Percentiles rank a stretch among this genome's conserved stretches.
These are phyloP conservation scores for Teratosphaeria pseudoeucalypti DNA, from an alignment of 2,329 filamentous ascomycete genomes.

Conservation along the genomic window DNA sequence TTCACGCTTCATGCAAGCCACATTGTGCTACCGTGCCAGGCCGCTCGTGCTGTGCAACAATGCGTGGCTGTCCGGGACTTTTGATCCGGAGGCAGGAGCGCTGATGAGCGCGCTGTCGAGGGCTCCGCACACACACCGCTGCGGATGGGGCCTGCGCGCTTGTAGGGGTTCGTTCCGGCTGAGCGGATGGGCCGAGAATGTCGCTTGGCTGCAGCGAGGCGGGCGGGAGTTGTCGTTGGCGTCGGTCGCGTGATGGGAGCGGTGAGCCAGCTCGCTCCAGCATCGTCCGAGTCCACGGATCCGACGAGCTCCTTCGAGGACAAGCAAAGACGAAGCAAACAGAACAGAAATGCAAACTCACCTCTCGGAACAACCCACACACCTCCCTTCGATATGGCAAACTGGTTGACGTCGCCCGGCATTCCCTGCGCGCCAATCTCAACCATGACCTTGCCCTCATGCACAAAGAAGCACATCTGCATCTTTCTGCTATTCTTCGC, in stretches of 20 bases:
- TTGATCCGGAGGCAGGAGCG: background rate
- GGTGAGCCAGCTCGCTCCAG: conserved; percentile 4
- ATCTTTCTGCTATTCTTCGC: conserved; percentile 89
- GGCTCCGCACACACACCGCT: background rate
- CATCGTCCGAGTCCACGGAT: background rate
- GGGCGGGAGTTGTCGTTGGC: background rate
- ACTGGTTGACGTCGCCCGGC: conserved; percentile 49
- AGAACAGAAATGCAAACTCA: conserved; percentile 37
- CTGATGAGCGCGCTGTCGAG: background rate
- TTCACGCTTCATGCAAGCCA: background rate
- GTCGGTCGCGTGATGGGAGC: background rate
- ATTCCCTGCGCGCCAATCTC: conserved; percentile 43
- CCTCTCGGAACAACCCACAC: conserved; percentile 93
- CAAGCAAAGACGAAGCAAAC: background rate
- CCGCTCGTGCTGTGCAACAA: background rate
- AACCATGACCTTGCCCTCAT: conserved; percentile 70
- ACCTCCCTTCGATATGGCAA: conserved; percentile 76
- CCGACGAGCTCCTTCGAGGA: background rate
- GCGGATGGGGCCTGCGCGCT: background rate
- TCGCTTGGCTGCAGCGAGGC: background rate
- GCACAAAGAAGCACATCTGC: conserved; percentile 94
- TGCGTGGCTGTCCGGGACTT: background rate
- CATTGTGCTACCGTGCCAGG: background rate
- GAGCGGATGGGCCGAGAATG: background rate
- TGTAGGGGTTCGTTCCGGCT: background rate